Conservation (phyloP, 345 rosid species). For the Aegle marmelos region DNA sequence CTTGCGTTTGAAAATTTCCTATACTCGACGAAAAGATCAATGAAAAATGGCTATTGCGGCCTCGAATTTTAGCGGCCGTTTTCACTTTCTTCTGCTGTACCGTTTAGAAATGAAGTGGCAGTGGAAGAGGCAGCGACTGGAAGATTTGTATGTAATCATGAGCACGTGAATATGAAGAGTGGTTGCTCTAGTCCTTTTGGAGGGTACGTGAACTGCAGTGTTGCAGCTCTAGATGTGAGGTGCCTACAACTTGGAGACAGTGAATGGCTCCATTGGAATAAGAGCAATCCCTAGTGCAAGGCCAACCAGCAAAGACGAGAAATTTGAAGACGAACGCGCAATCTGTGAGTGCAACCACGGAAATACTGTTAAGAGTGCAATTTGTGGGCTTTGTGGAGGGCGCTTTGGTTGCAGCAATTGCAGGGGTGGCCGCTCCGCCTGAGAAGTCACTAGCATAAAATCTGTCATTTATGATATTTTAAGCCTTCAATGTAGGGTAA, state of each 20-base stretch:
- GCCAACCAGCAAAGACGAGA: no score
- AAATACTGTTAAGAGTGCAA: background rate
- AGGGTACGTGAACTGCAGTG: background rate
- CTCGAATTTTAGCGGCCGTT: slow-evolving; percentile 12
- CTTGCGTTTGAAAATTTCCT: background rate
- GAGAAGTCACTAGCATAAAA: background rate
- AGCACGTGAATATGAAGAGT: background rate
- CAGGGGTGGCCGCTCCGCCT: background rate
- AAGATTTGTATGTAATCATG: background rate
- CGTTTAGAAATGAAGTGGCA: background rate
- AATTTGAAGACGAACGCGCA: no score
- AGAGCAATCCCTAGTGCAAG: background rate
- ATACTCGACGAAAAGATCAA: slow-evolving; percentile 8
- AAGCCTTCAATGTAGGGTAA: background rate
- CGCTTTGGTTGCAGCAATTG: background rate
- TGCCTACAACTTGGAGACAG: background rate
- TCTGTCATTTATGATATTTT: background rate
- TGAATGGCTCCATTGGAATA: background rate
- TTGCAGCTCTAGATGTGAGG: background rate
- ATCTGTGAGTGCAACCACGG: no score
- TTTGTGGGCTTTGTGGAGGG: slow-evolving; percentile 4
- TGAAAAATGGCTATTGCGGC: slow-evolving; percentile 25
- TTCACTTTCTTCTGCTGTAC: background rate
- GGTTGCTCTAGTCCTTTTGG: background rate
- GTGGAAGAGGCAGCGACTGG: background rate